phyloP scores from a whole-genome alignment of 2,329 filamentous ascomycete genomes.

The Botryotinia convoluta region DNA sequence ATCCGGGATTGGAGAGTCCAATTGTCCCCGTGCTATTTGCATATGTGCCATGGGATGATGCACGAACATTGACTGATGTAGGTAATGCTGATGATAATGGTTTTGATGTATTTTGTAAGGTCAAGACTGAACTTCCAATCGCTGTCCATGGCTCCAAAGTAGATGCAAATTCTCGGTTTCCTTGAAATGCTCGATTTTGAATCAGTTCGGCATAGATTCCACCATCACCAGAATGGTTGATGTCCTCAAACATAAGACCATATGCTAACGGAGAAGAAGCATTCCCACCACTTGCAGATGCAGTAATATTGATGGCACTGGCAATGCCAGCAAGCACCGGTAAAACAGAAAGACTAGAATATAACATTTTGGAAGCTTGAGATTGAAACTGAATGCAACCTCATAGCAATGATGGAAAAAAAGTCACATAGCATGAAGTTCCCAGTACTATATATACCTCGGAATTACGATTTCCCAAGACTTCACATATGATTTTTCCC shows the following conservation, averaged over 20 bases:
- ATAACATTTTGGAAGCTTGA: slow-evolving; percentile 15
- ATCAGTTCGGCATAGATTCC: slow-evolving; percentile 64
- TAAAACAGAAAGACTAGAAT: slow-evolving; percentile 6
- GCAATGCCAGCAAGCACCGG: slow-evolving; percentile 24
- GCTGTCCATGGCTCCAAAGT: slow-evolving; percentile 42
- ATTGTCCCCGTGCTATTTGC: slow-evolving; percentile 35
- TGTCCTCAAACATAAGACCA: slow-evolving; percentile 38
- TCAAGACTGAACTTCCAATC: slow-evolving; percentile 28
- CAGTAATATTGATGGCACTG: slow-evolving; percentile 32
- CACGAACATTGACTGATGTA: slow-evolving; percentile 30
- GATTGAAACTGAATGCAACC: neutral
- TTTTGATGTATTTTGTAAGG: slow-evolving; percentile 37
- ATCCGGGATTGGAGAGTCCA: slow-evolving; percentile 54
- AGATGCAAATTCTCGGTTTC: slow-evolving; percentile 45
- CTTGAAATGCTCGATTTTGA: slow-evolving; percentile 68
- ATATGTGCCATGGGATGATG: neutral
- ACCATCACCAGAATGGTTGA: slow-evolving; percentile 37
- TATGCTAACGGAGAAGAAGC: slow-evolving; percentile 33
- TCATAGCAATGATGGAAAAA: neutral
- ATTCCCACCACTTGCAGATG: slow-evolving; percentile 34
- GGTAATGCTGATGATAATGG: slow-evolving; percentile 33
- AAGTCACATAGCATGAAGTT: neutral
- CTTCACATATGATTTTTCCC: neutral
- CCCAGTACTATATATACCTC: slow-evolving; percentile 5
- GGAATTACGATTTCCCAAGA: slow-evolving; percentile 15